phyloP scores from a whole-genome alignment of 352 stramenopile species.

The Globisporangium solare region DNA sequence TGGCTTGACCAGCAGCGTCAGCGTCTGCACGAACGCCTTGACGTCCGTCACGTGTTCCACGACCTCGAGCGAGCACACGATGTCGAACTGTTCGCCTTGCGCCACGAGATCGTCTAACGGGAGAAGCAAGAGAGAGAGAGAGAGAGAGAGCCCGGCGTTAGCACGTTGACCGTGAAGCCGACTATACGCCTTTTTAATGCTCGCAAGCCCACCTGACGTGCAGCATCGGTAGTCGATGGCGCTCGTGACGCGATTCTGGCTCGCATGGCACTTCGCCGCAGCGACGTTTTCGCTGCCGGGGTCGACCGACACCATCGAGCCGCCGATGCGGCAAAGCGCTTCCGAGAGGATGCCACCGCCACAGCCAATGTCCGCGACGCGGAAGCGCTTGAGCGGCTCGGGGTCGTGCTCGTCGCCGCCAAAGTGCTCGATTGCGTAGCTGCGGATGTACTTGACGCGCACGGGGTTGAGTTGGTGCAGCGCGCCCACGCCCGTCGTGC shows the following conservation, averaged over 20 bases:
- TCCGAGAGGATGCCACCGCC: conserved; percentile 84
- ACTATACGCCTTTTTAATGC: no score
- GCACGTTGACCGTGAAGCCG: no score
- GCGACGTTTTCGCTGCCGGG: conserved; percentile 68
- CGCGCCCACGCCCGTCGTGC: conserved; percentile 65
- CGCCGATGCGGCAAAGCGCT: conserved; percentile 72
- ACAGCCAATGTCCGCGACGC: conserved; percentile 74
- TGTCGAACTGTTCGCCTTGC: conserved; percentile 66
- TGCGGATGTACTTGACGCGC: conserved; percentile 82
- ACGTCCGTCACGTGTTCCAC: conserved; percentile 81
- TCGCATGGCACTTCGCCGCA: conserved; percentile 62
- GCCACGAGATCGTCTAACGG: conserved; percentile 62
- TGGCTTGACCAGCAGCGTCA: conserved; percentile 78
- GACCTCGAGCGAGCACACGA: conserved; percentile 85
- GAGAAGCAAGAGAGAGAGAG: no score
- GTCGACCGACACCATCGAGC: conserved; percentile 64
- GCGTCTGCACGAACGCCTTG: conserved; percentile 58
- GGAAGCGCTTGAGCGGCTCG: conserved; percentile 43
- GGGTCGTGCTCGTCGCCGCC: conserved; percentile 39
- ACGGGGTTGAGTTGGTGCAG: conserved; percentile 83
- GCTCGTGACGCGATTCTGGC: conserved; percentile 39
- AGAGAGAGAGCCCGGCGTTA: not conserved
- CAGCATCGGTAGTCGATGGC: conserved; percentile 79
- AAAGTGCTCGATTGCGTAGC: conserved; percentile 64
- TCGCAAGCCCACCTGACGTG: conserved; percentile 46